Conservation (phyloP, 108 stramenopile species). For the Pseudonitzschia multistriata region DNA sequence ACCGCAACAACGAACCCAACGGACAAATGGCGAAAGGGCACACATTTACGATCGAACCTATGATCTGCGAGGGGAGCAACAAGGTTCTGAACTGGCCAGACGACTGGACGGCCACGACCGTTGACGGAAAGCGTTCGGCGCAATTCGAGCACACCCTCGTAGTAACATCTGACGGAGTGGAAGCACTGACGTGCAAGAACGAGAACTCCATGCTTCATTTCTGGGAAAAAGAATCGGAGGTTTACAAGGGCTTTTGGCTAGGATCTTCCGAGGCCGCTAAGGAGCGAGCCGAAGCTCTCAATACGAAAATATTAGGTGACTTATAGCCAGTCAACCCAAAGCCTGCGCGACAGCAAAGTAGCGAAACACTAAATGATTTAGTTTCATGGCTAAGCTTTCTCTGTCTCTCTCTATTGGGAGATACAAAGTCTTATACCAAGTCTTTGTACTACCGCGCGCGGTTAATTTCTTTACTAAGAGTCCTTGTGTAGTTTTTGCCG, state of each 20-base stretch:
- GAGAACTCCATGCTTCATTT: constrained; percentile 77
- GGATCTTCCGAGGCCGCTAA: constrained; percentile 62
- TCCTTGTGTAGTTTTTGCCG: too few species aligned
- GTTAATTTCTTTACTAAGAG: too few species aligned
- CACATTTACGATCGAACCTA: constrained; percentile 99
- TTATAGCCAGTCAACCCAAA: neutral
- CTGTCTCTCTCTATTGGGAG: too few species aligned
- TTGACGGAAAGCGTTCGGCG: constrained; percentile 83
- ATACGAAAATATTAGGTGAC: constrained; percentile 22
- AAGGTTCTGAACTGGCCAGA: constrained; percentile 88
- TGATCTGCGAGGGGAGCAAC: constrained; percentile 94
- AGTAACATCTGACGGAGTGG: constrained; percentile 85
- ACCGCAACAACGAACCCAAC: constrained; percentile 85
- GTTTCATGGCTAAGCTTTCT: too few species aligned
- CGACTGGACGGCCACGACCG: constrained; percentile 95
- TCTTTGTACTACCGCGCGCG: too few species aligned
- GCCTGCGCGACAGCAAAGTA: too few species aligned
- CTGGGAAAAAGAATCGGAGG: constrained; percentile 82
- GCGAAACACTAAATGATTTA: too few species aligned
- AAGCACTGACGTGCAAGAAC: constrained; percentile 85
- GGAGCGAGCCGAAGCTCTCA: constrained; percentile 44
- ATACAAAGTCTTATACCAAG: too few species aligned
- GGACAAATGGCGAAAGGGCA: constrained; percentile 91
- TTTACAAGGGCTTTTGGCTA: constrained; percentile 75
- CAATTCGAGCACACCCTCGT: constrained; percentile 95